Conservation (phyloP, 2,329 filamentous ascomycete genomes). For the Chrysosporium queenslandicum region DNA sequence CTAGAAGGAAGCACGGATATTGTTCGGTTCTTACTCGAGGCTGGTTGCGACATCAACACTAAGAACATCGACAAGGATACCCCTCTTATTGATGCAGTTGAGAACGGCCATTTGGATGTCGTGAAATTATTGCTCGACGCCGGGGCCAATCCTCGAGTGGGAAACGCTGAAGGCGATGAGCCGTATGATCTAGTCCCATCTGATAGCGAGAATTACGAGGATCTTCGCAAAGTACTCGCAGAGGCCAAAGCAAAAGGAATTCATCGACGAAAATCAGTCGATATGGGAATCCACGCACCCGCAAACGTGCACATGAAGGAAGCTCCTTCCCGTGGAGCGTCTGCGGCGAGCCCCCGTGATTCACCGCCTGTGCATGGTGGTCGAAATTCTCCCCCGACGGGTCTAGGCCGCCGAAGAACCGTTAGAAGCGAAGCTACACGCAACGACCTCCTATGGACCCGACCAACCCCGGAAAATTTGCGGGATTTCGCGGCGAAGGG, state of each 20-base stretch:
- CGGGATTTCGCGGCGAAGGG: slow-evolving; percentile 42
- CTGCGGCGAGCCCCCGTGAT: slow-evolving; percentile 38
- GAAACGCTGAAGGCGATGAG: slow-evolving; percentile 86
- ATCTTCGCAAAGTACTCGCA: slow-evolving; percentile 61
- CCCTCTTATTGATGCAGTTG: slow-evolving; percentile 87
- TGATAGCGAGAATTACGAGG: slow-evolving; percentile 65
- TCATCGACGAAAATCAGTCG: slow-evolving; percentile 36
- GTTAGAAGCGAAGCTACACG: slow-evolving; percentile 42
- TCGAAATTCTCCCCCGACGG: slow-evolving; percentile 28
- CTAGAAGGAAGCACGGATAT: slow-evolving; percentile 79
- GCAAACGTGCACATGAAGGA: slow-evolving; percentile 23
- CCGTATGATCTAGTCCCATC: slow-evolving; percentile 73
- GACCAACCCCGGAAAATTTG: slow-evolving; percentile 42
- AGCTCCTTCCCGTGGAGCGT: slow-evolving; percentile 34
- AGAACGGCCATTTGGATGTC: slow-evolving; percentile 85
- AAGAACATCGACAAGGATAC: slow-evolving; percentile 77
- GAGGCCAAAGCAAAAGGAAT: slow-evolving; percentile 52
- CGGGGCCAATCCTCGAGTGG: slow-evolving; percentile 81
- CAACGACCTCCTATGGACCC: slow-evolving; percentile 43
- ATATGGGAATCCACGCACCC: slow-evolving; percentile 28
- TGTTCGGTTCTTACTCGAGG: slow-evolving; percentile 73
- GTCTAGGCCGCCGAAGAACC: slow-evolving; percentile 34
- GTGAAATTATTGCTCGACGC: slow-evolving; percentile 73
- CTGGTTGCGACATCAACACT: slow-evolving; percentile 74
- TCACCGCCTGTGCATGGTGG: slow-evolving; percentile 31